Evolutionary conservation across 306 rosid species (phyloP), one percentile per base, ranked within the genome.

Genomic region (Psophocarpus tetragonolobus): DNA sequence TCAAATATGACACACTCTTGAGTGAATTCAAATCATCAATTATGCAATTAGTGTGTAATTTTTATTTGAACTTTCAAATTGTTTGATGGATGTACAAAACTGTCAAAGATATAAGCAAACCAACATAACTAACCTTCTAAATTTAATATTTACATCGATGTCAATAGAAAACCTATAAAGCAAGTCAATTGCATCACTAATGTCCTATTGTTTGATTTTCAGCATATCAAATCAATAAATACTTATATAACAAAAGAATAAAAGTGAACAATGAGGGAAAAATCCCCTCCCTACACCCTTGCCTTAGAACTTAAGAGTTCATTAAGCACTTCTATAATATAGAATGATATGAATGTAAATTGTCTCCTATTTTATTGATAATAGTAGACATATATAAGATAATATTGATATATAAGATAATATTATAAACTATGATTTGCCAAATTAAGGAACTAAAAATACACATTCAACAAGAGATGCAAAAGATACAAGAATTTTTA

Each of bases 1-100:
- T 96, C 99, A 87, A 96, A 96, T 73, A 96, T 93, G 70, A 98
- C 98, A 86, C 99, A 96, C 64, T 93, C 99, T 83, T 80, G 91
- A 64, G 99, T 96, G 87, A 96, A 96, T 85, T 96, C 99, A 80
- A 96, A 88, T 96, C 98, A 68, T 65, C 83, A 82, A 93, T 87
- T 81, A 98, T 96, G 93, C 85, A 91, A 81, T 79, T 78, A 74
- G 51, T 13, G 74, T 5, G 70, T 53, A 66, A 73, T 51, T 76
- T 72, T 54, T 6, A 80, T 84, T 73, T 83, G 80, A 83, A 75
- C 56, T 67, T 24, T 29, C 50, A 76, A 41, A 67, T 44, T 70
- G 33, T 84, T n/a, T 36, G 50, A 78, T 75, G 71, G 54, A 62
- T 76, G 29, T 45, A n/a, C 39, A 81, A 32, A 65, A 63, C 64